These are phyloP conservation scores for Solanum hybrid DNA, from an alignment of 305 asterid species.

Conservation along the genomic window DNA sequence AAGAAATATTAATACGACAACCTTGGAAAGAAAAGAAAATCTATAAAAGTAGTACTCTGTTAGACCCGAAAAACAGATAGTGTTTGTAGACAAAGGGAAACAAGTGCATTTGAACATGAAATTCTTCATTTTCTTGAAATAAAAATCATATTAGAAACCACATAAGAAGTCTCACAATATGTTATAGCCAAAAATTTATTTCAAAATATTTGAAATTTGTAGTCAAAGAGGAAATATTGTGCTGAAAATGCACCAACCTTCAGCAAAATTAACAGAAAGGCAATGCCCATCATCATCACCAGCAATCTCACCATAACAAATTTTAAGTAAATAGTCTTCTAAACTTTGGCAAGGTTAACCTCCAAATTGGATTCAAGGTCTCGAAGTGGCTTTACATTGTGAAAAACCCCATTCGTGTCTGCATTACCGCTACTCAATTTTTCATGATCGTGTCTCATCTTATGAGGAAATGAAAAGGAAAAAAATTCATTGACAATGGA, in stretches of 20 bases:
- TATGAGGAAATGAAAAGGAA: background rate
- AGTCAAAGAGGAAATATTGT: background rate
- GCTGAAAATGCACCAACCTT: slow-evolving; percentile 33
- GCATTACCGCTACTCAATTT: slow-evolving; percentile 23
- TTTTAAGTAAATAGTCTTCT: slow-evolving; percentile 63
- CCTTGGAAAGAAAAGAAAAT: background rate
- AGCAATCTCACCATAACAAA: slow-evolving; percentile 65
- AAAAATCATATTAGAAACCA: background rate
- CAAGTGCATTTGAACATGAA: background rate
- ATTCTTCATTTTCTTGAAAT: background rate
- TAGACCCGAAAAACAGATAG: background rate
- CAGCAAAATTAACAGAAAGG: slow-evolving; percentile 65
- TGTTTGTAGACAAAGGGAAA: background rate
- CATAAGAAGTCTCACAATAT: background rate
- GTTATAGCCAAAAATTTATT: background rate
- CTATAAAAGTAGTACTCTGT: background rate
- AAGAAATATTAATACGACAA: background rate
- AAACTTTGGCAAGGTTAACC: slow-evolving; percentile 42
- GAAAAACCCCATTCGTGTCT: slow-evolving; percentile 37
- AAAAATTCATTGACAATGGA: background rate
- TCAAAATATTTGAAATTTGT: background rate
- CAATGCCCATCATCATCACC: slow-evolving; percentile 37
- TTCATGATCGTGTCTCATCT: slow-evolving; percentile 30
- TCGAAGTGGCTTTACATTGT: slow-evolving; percentile 58
- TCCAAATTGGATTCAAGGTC: slow-evolving; percentile 33